These are phyloP conservation scores for Melanogaster broomeanus DNA, from an alignment of 768 basidiomycete genomes.

Conservation along the genomic window DNA sequence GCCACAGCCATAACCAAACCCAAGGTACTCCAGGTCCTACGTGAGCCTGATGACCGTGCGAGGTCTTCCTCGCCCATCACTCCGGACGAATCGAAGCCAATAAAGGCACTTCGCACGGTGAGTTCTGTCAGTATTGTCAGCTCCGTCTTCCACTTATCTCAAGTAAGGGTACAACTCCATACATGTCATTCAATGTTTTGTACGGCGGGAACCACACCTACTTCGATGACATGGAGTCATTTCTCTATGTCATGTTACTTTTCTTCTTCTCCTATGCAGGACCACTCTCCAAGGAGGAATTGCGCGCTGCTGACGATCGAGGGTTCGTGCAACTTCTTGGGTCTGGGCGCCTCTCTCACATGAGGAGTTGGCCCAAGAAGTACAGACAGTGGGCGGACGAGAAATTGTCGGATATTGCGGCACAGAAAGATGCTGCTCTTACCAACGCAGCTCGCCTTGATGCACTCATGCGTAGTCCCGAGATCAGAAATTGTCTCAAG, in stretches of 20 bases:
- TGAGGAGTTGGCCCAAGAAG: too few species aligned
- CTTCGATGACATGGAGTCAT: constrained; percentile 16
- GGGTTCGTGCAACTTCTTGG: too few species aligned
- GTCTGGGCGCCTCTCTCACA: too few species aligned
- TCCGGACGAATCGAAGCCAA: too few species aligned
- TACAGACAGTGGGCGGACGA: background rate
- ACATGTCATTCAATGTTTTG: constrained; percentile 12
- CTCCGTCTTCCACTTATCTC: background rate
- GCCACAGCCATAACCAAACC: background rate
- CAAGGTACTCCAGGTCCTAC: too few species aligned
- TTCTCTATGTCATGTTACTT: constrained; percentile 14
- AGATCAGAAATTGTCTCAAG: background rate
- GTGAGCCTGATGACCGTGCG: background rate
- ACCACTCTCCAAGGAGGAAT: background rate
- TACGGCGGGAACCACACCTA: constrained; percentile 1
- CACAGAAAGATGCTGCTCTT: background rate
- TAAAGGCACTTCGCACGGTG: too few species aligned
- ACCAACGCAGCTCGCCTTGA: background rate
- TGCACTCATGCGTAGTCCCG: background rate
- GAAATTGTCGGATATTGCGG: background rate
- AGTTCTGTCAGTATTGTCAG: background rate
- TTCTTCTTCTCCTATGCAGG: too few species aligned
- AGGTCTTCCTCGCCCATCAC: too few species aligned
- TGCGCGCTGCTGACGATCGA: background rate
- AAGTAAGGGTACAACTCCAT: constrained; percentile 6